These are phyloP conservation scores for Nicotiana otophora DNA, from an alignment of 257 asterid species.

Conservation along the genomic window DNA sequence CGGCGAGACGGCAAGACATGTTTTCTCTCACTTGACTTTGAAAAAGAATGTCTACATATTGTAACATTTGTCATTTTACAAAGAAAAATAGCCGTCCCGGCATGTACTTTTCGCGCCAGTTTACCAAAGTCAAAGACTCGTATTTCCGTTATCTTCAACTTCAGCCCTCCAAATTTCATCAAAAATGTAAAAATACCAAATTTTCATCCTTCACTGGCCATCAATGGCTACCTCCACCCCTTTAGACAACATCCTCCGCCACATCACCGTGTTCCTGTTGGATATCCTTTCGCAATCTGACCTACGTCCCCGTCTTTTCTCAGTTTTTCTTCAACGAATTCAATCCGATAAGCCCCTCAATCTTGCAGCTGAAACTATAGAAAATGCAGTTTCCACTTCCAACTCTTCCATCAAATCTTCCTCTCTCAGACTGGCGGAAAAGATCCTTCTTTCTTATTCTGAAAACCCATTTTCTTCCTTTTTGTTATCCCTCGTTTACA, in stretches of 20 bases:
- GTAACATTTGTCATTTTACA: neutral
- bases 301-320: conserved; percentile 41
- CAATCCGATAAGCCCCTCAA: conserved; percentile 31
- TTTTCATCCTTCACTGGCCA: neutral
- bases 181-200: neutral
- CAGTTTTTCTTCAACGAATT: conserved; percentile 35
- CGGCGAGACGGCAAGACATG: conserved; percentile 5
- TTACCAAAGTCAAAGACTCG: neutral
- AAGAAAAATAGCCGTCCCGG: neutral
- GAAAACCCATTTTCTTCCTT: conserved; percentile 38
- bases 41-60: neutral
- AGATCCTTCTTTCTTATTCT: conserved; percentile 43
- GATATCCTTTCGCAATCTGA: conserved; percentile 38
- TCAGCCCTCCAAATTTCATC: neutral
- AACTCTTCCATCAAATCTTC: conserved; percentile 38
- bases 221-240: conserved; percentile 39
- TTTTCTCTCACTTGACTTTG: neutral
- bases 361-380: conserved; percentile 49
- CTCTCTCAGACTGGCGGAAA: conserved; percentile 55
- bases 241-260: conserved; percentile 40
- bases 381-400: conserved; percentile 48
- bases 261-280: conserved; percentile 43
- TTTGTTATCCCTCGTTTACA: conserved; percentile 44
- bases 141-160: neutral
- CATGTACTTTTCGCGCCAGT: conserved; percentile 6